phyloP scores from a whole-genome alignment of 371 early-diverging fungal genomes.

The Neoconidiobolus thromboides region DNA sequence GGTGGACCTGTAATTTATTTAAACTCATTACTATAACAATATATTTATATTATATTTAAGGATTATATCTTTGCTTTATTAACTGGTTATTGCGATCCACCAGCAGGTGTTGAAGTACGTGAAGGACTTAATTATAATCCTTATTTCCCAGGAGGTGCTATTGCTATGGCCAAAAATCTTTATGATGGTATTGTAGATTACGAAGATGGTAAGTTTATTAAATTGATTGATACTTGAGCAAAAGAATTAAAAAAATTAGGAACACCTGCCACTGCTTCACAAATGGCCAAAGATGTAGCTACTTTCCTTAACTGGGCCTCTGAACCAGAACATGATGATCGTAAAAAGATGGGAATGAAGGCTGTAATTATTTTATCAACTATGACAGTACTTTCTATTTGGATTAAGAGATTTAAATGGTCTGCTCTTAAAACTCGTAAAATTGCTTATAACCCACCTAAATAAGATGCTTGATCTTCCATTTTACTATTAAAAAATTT shows the following conservation, averaged over 20 bases:
- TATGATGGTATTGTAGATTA: conserved; percentile 92
- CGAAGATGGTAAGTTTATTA: conserved; percentile 46
- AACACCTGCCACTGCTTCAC: conserved; percentile 92
- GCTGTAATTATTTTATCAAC: conserved; percentile 40
- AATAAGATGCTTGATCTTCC: background rate
- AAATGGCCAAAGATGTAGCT: conserved; percentile 93
- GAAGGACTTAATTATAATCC: conserved; percentile 96
- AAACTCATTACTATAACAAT: background rate
- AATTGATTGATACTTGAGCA: background rate
- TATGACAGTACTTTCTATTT: conserved; percentile 37
- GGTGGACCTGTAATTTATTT: conserved; percentile 52
- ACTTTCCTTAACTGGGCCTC: conserved; percentile 88
- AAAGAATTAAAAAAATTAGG: conserved; percentile 8
- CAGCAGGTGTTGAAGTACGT: conserved; percentile 85
- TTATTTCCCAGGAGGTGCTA: conserved; percentile 97
- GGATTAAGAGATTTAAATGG: conserved; percentile 64
- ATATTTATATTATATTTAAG: conserved; percentile 14
- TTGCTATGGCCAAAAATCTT: conserved; percentile 87
- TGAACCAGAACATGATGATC: conserved; percentile 92
- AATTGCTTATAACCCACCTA: conserved; percentile 36
- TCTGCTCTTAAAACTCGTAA: conserved; percentile 59
- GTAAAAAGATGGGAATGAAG: conserved; percentile 92
- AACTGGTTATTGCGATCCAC: conserved; percentile 89
- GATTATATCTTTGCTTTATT: conserved; percentile 91
- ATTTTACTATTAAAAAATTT: too few relatives aligned